Conservation (phyloP, 306 rosid genomes). For the Trifolium pratense region DNA sequence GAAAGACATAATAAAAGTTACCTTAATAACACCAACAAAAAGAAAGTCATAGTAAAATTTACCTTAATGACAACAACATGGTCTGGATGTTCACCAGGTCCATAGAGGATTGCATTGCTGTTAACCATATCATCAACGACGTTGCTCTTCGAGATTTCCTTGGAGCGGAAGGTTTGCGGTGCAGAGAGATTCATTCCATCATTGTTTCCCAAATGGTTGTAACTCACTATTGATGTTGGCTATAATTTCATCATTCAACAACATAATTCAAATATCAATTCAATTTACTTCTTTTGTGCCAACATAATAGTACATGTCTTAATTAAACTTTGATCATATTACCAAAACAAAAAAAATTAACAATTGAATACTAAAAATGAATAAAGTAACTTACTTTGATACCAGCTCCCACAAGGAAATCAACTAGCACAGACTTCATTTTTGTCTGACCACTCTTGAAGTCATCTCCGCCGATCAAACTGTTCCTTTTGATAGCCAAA, state of each 20-base stretch:
- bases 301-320: background rate
- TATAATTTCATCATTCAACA: conserved; percentile 30
- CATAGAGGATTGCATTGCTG: conserved; percentile 88
- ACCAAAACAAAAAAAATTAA: background rate
- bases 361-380: background rate
- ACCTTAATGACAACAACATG: conserved; percentile 96
- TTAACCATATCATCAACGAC: conserved; percentile 98
- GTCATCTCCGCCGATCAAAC: conserved; percentile 96
- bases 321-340: background rate
- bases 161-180: conserved; percentile 95
- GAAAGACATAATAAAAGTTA: background rate
- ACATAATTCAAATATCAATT: background rate
- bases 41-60: background rate
- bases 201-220: conserved; percentile 97
- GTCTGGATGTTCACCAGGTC: conserved; percentile 96
- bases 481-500: conserved; percentile 76
- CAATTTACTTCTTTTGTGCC: background rate
- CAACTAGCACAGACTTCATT: conserved; percentile 96
- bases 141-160: conserved; percentile 95
- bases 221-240: conserved; percentile 99
- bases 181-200: conserved; percentile 99
- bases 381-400: conserved; percentile 65
- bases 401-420: conserved; percentile 98
- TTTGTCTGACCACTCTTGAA: conserved; percentile 99
- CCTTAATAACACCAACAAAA: conserved; percentile 53